Evolutionary conservation across 495 filamentous ascomycete genomes (phyloP).

Genomic region (Penicillium arizonense): DNA sequence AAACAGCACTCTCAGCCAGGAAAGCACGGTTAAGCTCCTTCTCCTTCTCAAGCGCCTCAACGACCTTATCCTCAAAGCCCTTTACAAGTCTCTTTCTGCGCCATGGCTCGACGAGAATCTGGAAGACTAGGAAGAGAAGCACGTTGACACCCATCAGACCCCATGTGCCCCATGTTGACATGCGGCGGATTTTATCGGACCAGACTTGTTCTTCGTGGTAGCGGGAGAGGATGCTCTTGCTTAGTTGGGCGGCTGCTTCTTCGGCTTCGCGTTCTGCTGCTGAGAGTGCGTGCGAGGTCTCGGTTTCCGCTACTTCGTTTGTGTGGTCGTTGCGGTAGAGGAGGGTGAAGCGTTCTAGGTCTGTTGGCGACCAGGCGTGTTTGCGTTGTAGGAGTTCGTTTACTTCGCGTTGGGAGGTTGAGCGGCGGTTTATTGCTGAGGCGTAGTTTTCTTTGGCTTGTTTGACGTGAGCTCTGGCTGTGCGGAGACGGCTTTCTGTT

Average conservation of each 20-base stretch:
- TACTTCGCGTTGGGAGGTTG: constrained; percentile 89
- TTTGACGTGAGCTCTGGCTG: constrained; percentile 63
- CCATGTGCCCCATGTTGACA: constrained; percentile 98
- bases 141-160: constrained; percentile 97
- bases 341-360: constrained; percentile 92
- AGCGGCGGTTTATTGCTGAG: constrained; percentile 71
- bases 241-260: constrained; percentile 69
- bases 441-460: constrained; percentile 74
- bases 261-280: constrained; percentile 74
- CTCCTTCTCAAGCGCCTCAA: constrained; percentile 75
- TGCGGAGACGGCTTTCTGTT: constrained; percentile 60
- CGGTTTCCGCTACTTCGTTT: constrained; percentile 84
- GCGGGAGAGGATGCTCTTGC: constrained; percentile 75
- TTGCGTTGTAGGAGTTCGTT: constrained; percentile 92
- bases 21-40: constrained; percentile 34
- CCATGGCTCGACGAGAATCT: constrained; percentile 96
- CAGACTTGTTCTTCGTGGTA: constrained; percentile 99
- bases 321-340: constrained; percentile 91
- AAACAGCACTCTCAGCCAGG: constrained; percentile 19
- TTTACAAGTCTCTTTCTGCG: constrained; percentile 62
- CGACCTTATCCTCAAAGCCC: constrained; percentile 11
- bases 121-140: constrained; percentile 80
- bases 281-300: constrained; percentile 68
- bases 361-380: constrained; percentile 80
- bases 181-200: constrained; percentile 94